These are phyloP conservation scores for Raphidocelis subcapitata DNA, from an alignment of 139 green algal species.

Conservation along the genomic window DNA sequence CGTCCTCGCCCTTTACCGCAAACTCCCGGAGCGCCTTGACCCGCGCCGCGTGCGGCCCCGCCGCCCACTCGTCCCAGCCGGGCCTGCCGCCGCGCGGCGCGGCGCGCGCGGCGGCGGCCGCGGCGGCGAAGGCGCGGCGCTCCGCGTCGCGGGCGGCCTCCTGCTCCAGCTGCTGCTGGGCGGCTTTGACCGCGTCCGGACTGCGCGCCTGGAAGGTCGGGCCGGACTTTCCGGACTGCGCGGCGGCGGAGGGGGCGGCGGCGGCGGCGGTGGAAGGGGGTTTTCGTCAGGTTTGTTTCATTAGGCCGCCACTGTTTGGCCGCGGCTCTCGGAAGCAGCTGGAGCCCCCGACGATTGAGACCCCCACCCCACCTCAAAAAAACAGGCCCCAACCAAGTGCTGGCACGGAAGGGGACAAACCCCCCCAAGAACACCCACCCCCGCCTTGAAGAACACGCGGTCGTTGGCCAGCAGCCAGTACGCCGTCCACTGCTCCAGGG, in stretches of 20 bases:
- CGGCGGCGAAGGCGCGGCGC: background rate
- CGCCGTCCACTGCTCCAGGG: conserved; percentile 39
- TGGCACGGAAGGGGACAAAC: too few species aligned
- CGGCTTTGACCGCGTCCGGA: conserved; percentile 14
- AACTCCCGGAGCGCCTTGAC: conserved; percentile 36
- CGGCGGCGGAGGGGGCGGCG: too few species aligned
- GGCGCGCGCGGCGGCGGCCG: background rate
- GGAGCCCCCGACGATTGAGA: too few species aligned
- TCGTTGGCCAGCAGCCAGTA: conserved; percentile 60
- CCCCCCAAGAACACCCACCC: too few species aligned
- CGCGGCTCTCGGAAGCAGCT: too few species aligned
- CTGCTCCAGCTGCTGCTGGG: background rate
- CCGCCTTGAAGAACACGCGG: conserved; percentile 69
- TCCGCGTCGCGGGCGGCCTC: conserved; percentile 2
- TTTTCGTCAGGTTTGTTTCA: too few species aligned
- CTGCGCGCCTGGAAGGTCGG: conserved; percentile 2
- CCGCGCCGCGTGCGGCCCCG: conserved; percentile 32
- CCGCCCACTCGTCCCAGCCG: conserved; percentile 31
- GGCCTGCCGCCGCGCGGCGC: conserved; percentile 16
- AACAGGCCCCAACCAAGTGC: too few species aligned
- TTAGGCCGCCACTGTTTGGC: too few species aligned
- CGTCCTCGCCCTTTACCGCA: background rate
- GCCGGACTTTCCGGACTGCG: too few species aligned
- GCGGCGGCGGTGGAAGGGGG: too few species aligned
- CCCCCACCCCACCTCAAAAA: too few species aligned